phyloP scores from a whole-genome alignment of 2,329 filamentous ascomycete genomes.

The Coniochaeta hoffmannii region DNA sequence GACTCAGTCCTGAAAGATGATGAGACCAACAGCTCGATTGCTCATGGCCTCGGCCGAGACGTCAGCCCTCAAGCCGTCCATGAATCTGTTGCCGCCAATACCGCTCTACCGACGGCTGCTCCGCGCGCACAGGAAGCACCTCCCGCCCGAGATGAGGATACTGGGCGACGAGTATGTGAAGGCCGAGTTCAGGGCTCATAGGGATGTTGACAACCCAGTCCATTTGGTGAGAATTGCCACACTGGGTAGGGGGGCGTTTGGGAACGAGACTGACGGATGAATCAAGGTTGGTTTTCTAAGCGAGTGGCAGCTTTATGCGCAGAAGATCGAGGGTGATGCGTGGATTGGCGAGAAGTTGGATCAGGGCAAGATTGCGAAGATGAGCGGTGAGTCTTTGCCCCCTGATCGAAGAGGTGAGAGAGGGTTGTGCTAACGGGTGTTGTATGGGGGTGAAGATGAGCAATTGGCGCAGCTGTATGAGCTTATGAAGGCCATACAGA shows the following conservation, averaged over 20 bases:
- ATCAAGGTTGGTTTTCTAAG: constrained; percentile 84
- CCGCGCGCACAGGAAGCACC: constrained; percentile 73
- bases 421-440: too few species aligned
- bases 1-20: background rate
- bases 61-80: background rate
- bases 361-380: constrained; percentile 74
- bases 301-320: constrained; percentile 94
- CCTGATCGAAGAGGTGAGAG: too few species aligned
- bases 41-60: background rate
- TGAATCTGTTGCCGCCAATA: constrained; percentile 68
- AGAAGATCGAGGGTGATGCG: constrained; percentile 77
- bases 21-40: background rate
- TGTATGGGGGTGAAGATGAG: constrained; percentile 53
- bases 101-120: constrained; percentile 83
- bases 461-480: constrained; percentile 93
- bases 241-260: too few species aligned
- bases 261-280: background rate
- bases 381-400: constrained; percentile 65
- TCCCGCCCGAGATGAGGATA: constrained; percentile 67
- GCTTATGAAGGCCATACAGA: constrained; percentile 73
- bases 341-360: constrained; percentile 87
- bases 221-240: constrained; percentile 61
- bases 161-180: constrained; percentile 92
- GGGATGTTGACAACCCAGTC: constrained; percentile 77
- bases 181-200: constrained; percentile 81